Conservation (phyloP, 2,329 filamentous ascomycete species). For the Biscogniauxia sp. region DNA sequence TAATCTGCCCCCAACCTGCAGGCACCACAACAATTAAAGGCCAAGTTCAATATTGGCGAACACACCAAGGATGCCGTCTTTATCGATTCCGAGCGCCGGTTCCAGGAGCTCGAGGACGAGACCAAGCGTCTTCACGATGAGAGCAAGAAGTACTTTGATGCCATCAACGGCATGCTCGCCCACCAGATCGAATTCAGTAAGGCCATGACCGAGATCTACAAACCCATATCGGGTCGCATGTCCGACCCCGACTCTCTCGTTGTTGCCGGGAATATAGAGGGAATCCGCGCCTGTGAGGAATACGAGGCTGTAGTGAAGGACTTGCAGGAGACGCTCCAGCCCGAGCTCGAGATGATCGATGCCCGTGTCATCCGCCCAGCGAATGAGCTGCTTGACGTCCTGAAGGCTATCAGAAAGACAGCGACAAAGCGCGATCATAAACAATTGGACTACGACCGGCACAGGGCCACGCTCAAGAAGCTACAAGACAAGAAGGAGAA, state of each 20-base stretch:
- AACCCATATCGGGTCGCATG: constrained; percentile 92
- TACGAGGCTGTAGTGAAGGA: constrained; percentile 91
- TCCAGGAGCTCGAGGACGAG: constrained; percentile 89
- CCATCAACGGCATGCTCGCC: constrained; percentile 95
- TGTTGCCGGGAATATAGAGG: constrained; percentile 84
- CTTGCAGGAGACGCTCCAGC: constrained; percentile 80
- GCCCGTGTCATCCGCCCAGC: constrained; percentile 85
- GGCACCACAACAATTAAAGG: constrained; percentile 90
- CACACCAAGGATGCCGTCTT: constrained; percentile 94
- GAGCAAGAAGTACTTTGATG: constrained; percentile 94
- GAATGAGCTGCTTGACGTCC: constrained; percentile 88
- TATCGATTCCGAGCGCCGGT: constrained; percentile 88
- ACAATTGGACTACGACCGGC: constrained; percentile 92
- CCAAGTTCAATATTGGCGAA: constrained; percentile 93
- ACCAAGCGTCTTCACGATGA: constrained; percentile 95
- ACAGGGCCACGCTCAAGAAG: constrained; percentile 81
- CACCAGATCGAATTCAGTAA: constrained; percentile 99
- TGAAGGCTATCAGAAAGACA: constrained; percentile 92
- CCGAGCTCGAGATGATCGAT: constrained; percentile 98
- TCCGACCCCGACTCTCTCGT: constrained; percentile 86
- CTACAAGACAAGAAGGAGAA: constrained; percentile 98
- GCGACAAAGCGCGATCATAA: constrained; percentile 93
- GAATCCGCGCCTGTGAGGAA: constrained; percentile 92
- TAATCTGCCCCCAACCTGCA: constrained; percentile 27
- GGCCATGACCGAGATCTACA: constrained; percentile 94